Evolutionary conservation across 1,284 basidiomycete genomes (phyloP).

Genomic region (Irpex sp.): DNA sequence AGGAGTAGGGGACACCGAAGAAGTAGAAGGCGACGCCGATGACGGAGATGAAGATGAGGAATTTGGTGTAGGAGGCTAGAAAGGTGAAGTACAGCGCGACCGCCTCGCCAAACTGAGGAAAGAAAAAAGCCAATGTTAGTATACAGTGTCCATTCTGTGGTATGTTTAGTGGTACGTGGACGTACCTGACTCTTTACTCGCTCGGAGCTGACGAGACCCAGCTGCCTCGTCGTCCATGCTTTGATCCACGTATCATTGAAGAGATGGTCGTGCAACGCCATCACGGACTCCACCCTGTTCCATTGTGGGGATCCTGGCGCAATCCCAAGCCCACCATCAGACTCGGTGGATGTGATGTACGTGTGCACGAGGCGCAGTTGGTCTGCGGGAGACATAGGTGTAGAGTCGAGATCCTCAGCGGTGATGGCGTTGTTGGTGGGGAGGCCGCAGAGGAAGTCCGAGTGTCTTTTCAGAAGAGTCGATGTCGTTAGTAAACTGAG

Average conservation of each 20-base stretch:
- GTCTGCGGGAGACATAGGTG: constrained; percentile 62
- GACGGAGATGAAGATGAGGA: constrained; percentile 65
- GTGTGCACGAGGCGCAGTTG: constrained; percentile 77
- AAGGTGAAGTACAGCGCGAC: constrained; percentile 93
- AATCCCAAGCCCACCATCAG: constrained; percentile 79
- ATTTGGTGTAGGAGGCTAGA: constrained; percentile 78
- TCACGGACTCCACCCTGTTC: constrained; percentile 75
- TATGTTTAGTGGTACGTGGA: constrained; percentile 7
- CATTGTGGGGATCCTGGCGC: constrained; percentile 68
- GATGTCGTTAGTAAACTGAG: constrained; percentile 3
- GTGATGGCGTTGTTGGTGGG: constrained; percentile 48
- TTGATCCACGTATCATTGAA: constrained; percentile 77
- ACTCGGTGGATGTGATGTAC: constrained; percentile 66
- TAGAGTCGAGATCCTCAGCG: constrained; percentile 36
- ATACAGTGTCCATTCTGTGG: not conserved
- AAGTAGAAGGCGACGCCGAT: constrained; percentile 62
- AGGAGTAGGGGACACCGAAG: constrained; percentile 69
- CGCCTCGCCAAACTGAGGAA: constrained; percentile 73
- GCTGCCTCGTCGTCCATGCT: constrained; percentile 57
- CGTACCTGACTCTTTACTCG: constrained; percentile 59
- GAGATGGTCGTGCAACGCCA: constrained; percentile 78
- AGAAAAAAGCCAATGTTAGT: constrained; percentile 4
- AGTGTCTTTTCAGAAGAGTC: constrained; percentile 40
- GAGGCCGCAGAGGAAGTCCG: constrained; percentile 61
- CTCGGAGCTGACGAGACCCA: constrained; percentile 57